These are phyloP conservation scores for Tetrapisispora nanseiensis DNA, from an alignment of 805 yeast genomes.

Conservation along the genomic window DNA sequence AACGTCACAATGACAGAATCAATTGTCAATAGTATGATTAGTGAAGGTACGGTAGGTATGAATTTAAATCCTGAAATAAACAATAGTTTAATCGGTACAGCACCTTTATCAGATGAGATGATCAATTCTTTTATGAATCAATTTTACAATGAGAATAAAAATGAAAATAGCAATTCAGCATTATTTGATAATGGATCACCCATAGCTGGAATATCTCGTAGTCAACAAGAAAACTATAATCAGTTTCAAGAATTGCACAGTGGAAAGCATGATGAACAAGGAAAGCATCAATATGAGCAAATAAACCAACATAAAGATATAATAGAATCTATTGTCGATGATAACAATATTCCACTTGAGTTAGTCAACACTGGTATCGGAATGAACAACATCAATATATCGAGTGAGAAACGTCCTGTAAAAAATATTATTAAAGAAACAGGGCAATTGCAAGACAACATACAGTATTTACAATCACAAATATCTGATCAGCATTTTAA, in stretches of 20 bases:
- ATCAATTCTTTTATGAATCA: neutral
- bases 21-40: neutral
- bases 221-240: neutral
- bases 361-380: conserved; percentile 2
- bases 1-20: neutral
- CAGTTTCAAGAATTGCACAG: neutral
- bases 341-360: neutral
- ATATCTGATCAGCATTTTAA: conserved; percentile 2
- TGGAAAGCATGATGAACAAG: neutral
- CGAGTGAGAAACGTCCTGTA: neutral
- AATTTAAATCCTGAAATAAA: neutral
- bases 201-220: neutral
- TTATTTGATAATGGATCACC: neutral
- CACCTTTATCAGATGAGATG: neutral
- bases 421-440: neutral
- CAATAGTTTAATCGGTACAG: neutral
- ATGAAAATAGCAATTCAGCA: neutral
- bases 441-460: neutral
- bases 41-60: neutral
- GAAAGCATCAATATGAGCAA: neutral
- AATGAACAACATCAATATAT: neutral
- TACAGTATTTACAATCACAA: conserved; percentile 3
- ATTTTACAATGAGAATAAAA: neutral
- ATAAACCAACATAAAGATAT: neutral
- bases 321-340: neutral